Evolutionary conservation across 805 yeast genomes (phyloP).

Genomic region (Candida vartiovaarae): DNA sequence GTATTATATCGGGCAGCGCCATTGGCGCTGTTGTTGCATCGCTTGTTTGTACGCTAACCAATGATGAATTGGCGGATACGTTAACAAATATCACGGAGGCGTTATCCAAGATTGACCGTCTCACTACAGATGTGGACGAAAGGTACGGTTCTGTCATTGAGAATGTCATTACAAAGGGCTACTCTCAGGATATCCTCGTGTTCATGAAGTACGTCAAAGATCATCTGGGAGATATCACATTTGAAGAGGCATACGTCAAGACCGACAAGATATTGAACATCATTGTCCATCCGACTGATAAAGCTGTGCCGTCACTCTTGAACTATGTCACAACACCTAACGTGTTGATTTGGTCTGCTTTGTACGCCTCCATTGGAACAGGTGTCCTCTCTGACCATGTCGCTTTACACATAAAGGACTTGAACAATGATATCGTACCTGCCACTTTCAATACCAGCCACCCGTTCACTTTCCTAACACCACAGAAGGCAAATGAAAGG

Average conservation of each 20-base stretch:
- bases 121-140: slow-evolving; percentile 49
- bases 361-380: slow-evolving; percentile 75
- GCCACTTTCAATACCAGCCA: slow-evolving; percentile 33
- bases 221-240: slow-evolving; percentile 76
- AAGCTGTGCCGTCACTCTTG: slow-evolving; percentile 61
- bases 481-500: slow-evolving; percentile 40
- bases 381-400: slow-evolving; percentile 56
- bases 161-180: slow-evolving; percentile 70
- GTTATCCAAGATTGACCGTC: slow-evolving; percentile 33
- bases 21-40: slow-evolving; percentile 93
- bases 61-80: slow-evolving; percentile 48
- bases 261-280: slow-evolving; percentile 79
- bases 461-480: slow-evolving; percentile 27
- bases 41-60: slow-evolving; percentile 66
- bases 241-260: slow-evolving; percentile 83
- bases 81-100: slow-evolving; percentile 34
- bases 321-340: slow-evolving; percentile 94
- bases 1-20: slow-evolving; percentile 85
- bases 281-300: slow-evolving; percentile 74
- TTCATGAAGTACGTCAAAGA: slow-evolving; percentile 73
- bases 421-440: slow-evolving; percentile 55
- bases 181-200: slow-evolving; percentile 76
- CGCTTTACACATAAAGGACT: slow-evolving; percentile 49
- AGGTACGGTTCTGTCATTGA: slow-evolving; percentile 65
- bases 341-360: slow-evolving; percentile 84